phyloP scores from a whole-genome alignment of 2,329 filamentous ascomycete genomes.

The Neofusicoccum parvum region DNA sequence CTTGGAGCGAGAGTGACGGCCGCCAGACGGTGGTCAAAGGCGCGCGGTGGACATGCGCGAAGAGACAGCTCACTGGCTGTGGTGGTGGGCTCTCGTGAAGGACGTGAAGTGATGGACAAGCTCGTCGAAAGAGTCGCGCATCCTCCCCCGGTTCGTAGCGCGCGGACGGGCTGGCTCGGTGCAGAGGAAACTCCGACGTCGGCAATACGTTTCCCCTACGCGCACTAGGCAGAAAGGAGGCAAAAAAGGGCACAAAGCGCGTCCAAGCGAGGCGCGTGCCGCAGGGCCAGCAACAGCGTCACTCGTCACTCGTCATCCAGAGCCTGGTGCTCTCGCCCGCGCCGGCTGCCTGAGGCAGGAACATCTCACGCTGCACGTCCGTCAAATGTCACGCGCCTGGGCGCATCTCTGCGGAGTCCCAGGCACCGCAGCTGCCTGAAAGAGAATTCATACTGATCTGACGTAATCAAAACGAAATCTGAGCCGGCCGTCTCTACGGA shows the following conservation, averaged over 20 bases:
- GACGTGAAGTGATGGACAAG: conserved; percentile 7
- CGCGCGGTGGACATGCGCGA: conserved; percentile 6
- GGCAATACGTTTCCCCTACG: background rate
- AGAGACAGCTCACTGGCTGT: background rate
- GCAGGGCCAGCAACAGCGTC: too few species aligned
- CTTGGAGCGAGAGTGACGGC: background rate
- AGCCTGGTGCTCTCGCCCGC: background rate
- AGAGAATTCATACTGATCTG: background rate
- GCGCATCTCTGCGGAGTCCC: background rate
- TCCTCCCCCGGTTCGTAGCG: conserved; percentile 18
- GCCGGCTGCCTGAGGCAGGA: background rate
- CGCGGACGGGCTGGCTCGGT: conserved; percentile 15
- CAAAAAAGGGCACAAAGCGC: background rate
- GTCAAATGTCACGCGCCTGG: background rate
- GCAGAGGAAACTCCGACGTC: conserved; percentile 22
- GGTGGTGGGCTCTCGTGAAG: background rate
- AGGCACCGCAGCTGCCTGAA: background rate
- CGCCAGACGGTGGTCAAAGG: background rate
- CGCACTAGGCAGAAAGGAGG: too few species aligned
- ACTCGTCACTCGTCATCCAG: background rate
- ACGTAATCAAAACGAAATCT: background rate
- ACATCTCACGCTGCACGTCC: background rate
- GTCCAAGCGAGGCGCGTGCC: conserved; percentile 9
- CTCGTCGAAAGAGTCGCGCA: conserved; percentile 22
- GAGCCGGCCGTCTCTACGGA: background rate